Evolutionary conservation across 2,329 filamentous ascomycete genomes (phyloP), one percentile per base, ranked within the genome.

Genomic region (Penicillium polonicum): DNA sequence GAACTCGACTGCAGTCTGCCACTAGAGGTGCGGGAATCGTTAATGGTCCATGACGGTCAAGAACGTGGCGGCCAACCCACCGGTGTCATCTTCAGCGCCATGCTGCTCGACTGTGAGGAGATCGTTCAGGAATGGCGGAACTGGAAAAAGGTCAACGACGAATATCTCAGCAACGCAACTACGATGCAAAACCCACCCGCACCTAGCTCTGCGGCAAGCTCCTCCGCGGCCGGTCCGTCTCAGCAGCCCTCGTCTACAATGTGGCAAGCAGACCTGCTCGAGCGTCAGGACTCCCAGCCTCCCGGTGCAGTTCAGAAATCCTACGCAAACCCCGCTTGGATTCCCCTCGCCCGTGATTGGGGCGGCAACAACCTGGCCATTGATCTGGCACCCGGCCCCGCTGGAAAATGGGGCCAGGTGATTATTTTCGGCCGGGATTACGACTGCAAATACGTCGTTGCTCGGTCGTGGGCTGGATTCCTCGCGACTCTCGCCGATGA

Each of bases 51-150:
- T 74, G 94, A 99, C 70, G 94, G 94, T n/a, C 94, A 99, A 76
- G 94, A 99, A 78, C 89, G 94, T 63, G 91, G 92, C 61, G 94
- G 94, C 62, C 83, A 83, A 57, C 94, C 94, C 0, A 97, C 93
- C 0, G 94, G 94, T 62, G 89, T 97, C 65, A 85, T 99, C 60
- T 97, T 99, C 68, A 85, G 92, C 59, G 89, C 86, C 72, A 99
- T 99, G 94, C 79, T 99, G 62, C 85, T 99, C 57, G 94, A 99
- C 75, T 97, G 94, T 71, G 94, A 99, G 75, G 94, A 99, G 72
- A 96, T 99, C 66, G 88, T 96, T 23, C 92, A 97, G 74, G 94
- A 99, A 74, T 97, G 93, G 91, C 89, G 90, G 68, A 95, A 96
- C 72, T 99, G 94, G 94, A 88, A 91, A 68, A 87, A 85, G 62